Percentiles rank a stretch among this genome's conserved stretches.
phyloP scores from a whole-genome alignment of 2,329 filamentous ascomycete species.

The Pyrenophora graminea region DNA sequence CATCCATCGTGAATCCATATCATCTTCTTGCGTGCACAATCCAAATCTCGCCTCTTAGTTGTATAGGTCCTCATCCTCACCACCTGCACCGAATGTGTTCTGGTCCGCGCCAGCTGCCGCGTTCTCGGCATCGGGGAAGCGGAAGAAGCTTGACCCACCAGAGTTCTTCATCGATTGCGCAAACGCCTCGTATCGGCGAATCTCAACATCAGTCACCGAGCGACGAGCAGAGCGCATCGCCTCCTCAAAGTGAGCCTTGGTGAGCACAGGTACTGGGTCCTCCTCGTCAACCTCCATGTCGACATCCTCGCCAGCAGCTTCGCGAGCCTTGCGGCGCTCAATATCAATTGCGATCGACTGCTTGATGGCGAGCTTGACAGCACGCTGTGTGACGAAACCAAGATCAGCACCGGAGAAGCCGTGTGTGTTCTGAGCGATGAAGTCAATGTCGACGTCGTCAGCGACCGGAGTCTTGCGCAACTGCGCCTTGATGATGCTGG shows the following conservation, averaged over 20 bases:
- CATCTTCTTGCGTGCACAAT: slow-evolving; percentile 8
- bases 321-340: slow-evolving; percentile 84
- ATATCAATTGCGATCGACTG: slow-evolving; percentile 89
- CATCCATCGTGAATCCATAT: slow-evolving; percentile 25
- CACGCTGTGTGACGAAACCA: slow-evolving; percentile 97
- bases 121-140: slow-evolving; percentile 71
- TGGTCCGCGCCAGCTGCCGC: slow-evolving; percentile 52
- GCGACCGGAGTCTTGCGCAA: slow-evolving; percentile 97
- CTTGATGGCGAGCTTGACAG: slow-evolving; percentile 99
- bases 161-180: slow-evolving; percentile 99
- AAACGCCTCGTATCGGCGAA: slow-evolving; percentile 97
- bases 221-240: slow-evolving; percentile 93
- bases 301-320: slow-evolving; percentile 71
- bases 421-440: slow-evolving; percentile 95
- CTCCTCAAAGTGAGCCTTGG: slow-evolving; percentile 97
- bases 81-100: slow-evolving; percentile 75
- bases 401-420: slow-evolving; percentile 99
- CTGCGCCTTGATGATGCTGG: slow-evolving; percentile 89
- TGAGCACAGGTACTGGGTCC: slow-evolving; percentile 94
- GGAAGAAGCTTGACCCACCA: slow-evolving; percentile 95
- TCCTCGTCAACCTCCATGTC: slow-evolving; percentile 77
- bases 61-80: slow-evolving; percentile 96
- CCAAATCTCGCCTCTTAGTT: slow-evolving; percentile 63
- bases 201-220: slow-evolving; percentile 95
- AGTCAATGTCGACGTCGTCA: slow-evolving; percentile 81